Base-by-base conservation (phyloP, 495 filamentous ascomycete genomes). In the Neurospora tetraspora region DNA sequence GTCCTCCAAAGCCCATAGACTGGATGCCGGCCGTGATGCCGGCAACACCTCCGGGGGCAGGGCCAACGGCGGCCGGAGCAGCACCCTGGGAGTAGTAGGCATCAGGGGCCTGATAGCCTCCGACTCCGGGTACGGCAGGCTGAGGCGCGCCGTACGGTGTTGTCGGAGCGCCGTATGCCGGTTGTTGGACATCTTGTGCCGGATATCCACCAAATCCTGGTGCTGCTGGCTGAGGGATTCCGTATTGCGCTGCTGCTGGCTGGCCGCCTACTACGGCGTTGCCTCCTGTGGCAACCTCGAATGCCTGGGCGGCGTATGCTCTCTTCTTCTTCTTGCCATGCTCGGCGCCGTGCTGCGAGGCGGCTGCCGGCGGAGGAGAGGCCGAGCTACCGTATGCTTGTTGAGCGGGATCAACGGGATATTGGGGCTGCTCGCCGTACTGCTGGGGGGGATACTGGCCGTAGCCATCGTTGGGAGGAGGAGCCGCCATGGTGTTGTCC, bases 291-390 rank as follows among this genome's bases (percentile, higher is more conserved):
- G 92, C 94, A 78, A 98, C 94, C 12, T 97, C 96, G 80, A 95
- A 99, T 7, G 94, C 95, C 80, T 94, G 91, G 36, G 93, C 93
- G 34, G 96, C 96, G 85, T 99, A 99, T 53, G 91, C 89, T 81
- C 94, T 87, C 86, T 97, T 97, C 87, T 94, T 97, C 81, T 91
- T 85, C 85, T 89, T 86, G 76, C 89, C 81, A 73, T 86, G 83
- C 38, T 86, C 89, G 71, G 77, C 77, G 39, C 82, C 72, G 18
- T 69, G 84, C 65, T 88, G 85, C 53, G 80, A 83, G 39, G 38
- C 73, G 59, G 77, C 69, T 68, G 78, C 72, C 45, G 80, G 79
- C 2, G 84, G 82, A 69, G 84, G 79, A 5, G 82, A 80, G 70
- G 81, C 43, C 68, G 80, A 78, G 71, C 82, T 80, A 23, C 78